These are phyloP conservation scores for Apiotrichum sp. DNA, from an alignment of 1,284 basidiomycete genomes.

Conservation along the genomic window DNA sequence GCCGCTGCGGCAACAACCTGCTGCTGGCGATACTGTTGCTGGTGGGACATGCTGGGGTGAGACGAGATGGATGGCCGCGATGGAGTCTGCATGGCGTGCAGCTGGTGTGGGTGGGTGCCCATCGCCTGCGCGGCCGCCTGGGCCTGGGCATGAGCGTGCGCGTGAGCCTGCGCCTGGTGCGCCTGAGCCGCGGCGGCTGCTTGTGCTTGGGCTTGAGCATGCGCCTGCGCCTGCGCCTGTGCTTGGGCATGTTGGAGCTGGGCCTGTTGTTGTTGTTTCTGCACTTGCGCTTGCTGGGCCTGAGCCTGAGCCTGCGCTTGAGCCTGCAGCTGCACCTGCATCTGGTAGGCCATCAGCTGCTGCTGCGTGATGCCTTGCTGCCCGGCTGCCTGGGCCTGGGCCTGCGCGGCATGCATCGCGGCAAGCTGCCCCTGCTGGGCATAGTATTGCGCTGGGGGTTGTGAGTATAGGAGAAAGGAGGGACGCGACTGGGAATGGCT, in stretches of 20 bases:
- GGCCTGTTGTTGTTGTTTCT: no score
- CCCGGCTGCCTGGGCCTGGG: not conserved
- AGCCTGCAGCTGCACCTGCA: not conserved
- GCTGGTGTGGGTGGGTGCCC: not conserved
- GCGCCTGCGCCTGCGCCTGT: conserved; percentile 1
- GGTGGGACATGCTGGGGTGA: not conserved
- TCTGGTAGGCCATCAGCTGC: not conserved
- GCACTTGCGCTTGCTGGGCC: not conserved
- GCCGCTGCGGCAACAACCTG: conserved; percentile 5
- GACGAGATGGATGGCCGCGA: not conserved
- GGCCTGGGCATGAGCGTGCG: not conserved
- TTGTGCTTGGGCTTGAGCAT: not conserved
- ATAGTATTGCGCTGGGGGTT: not conserved
- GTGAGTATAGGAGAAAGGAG: no score
- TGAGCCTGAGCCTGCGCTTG: not conserved
- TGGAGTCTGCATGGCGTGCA: not conserved
- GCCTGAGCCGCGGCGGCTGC: not conserved
- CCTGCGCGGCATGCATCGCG: not conserved
- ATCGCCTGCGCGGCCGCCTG: not conserved
- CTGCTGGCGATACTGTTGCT: not conserved
- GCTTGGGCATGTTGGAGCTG: not conserved
- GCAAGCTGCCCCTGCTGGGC: not conserved
- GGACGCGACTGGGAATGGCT: no score
- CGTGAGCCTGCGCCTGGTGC: not conserved
- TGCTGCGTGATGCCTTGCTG: not conserved